These are phyloP conservation scores for Rheum nobile DNA, from an alignment of 148 eudicot species.

Conservation along the genomic window DNA sequence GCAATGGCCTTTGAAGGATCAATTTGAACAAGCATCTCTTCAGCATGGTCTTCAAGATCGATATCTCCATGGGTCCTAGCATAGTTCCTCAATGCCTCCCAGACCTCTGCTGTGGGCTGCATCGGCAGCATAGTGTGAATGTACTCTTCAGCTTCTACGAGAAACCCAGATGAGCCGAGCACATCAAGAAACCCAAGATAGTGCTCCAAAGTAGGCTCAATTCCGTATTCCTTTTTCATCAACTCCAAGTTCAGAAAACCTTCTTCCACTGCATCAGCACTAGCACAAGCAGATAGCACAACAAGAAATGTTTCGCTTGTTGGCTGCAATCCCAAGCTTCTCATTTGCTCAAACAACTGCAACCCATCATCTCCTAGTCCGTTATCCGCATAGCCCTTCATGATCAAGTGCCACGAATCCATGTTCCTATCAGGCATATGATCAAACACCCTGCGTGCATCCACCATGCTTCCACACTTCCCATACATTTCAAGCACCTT, in stretches of 20 bases:
- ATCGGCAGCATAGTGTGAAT: slow-evolving; percentile 51
- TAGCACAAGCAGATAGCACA: slow-evolving; percentile 67
- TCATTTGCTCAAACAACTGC: slow-evolving; percentile 53
- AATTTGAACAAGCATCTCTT: slow-evolving; percentile 48
- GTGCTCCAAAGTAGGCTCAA: slow-evolving; percentile 59
- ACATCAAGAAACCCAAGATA: slow-evolving; percentile 61
- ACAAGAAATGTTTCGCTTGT: slow-evolving; percentile 52
- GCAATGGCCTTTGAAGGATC: slow-evolving; percentile 56
- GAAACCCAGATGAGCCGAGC: slow-evolving; percentile 66
- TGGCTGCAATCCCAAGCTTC: slow-evolving; percentile 41
- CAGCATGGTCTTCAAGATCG: slow-evolving; percentile 75
- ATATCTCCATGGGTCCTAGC: slow-evolving; percentile 83
- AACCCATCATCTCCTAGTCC: slow-evolving; percentile 66
- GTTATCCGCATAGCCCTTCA: slow-evolving; percentile 43
- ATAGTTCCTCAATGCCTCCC: slow-evolving; percentile 77
- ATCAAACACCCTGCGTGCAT: slow-evolving; percentile 69
- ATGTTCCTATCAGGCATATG: slow-evolving; percentile 59
- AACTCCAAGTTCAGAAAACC: slow-evolving; percentile 57
- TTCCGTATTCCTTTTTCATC: slow-evolving; percentile 61
- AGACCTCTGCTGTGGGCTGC: slow-evolving; percentile 44
- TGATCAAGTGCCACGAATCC: slow-evolving; percentile 67
- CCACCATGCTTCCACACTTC: slow-evolving; percentile 62
- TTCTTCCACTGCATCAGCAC: slow-evolving; percentile 81
- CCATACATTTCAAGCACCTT: slow-evolving; percentile 55
- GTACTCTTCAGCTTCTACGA: slow-evolving; percentile 61